Conservation (phyloP, 768 basidiomycete species). For the Lyophyllum semitale region DNA sequence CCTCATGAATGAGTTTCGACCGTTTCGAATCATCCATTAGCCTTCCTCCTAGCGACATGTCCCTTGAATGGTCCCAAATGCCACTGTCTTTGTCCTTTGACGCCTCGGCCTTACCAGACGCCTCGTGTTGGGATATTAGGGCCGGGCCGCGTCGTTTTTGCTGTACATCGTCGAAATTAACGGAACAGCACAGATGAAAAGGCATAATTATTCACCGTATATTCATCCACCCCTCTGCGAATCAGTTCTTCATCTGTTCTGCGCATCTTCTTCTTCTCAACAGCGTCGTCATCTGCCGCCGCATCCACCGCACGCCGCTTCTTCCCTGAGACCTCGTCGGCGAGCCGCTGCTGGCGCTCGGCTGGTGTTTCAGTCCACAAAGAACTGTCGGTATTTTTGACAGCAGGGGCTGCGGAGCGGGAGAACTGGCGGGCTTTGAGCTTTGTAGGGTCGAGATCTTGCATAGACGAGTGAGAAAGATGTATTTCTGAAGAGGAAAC, state of each 20-base stretch:
- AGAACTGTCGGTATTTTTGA: constrained; percentile 54
- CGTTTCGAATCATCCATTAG: constrained; percentile 90
- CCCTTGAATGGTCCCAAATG: constrained; percentile 92
- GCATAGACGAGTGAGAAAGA: neutral
- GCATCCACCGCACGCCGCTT: constrained; percentile 70
- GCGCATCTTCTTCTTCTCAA: constrained; percentile 56
- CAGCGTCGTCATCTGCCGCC: constrained; percentile 40
- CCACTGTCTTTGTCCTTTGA: constrained; percentile 55
- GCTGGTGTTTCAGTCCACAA: constrained; percentile 98
- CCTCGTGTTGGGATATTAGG: constrained; percentile 54
- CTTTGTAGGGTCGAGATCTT: constrained; percentile 87
- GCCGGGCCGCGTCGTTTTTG: constrained; percentile 53
- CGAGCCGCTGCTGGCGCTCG: constrained; percentile 87
- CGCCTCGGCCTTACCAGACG: constrained; percentile 35
- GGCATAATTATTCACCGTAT: constrained; percentile 56
- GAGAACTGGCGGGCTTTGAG: constrained; percentile 81
- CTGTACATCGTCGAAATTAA: constrained; percentile 21
- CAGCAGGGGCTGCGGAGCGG: constrained; percentile 46
- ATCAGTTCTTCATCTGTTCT: constrained; percentile 69
- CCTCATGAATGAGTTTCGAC: constrained; percentile 76
- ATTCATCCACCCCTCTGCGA: constrained; percentile 71
- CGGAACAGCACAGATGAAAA: neutral
- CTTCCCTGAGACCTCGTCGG: constrained; percentile 93
- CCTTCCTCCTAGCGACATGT: constrained; percentile 86
- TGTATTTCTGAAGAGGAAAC: neutral